Conservation (phyloP, 176 grass and related monocot genomes). For the Puya raimondii region DNA sequence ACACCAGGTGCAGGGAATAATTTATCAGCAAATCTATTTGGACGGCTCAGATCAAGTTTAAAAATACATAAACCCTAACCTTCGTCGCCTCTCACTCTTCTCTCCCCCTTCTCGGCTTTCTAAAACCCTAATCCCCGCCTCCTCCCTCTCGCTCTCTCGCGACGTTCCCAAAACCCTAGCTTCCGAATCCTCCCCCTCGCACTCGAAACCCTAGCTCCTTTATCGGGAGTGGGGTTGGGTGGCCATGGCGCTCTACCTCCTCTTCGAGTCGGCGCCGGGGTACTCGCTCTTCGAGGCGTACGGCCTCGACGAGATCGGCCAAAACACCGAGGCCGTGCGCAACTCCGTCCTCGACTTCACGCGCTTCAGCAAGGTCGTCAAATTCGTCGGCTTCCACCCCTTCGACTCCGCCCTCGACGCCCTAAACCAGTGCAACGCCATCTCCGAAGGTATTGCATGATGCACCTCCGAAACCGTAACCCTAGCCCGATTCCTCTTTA, state of each 20-base stretch:
- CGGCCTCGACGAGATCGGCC: slow-evolving; percentile 72
- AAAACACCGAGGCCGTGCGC: slow-evolving; percentile 68
- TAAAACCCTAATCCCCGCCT: slow-evolving; percentile 37
- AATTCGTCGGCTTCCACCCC: slow-evolving; percentile 71
- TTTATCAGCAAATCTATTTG: no score
- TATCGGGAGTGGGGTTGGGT: neutral
- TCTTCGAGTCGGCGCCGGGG: slow-evolving; percentile 73
- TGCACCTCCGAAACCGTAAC: neutral
- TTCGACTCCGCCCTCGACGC: slow-evolving; percentile 73
- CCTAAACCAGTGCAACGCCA: slow-evolving; percentile 81
- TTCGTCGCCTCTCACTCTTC: no score
- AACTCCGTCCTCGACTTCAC: slow-evolving; percentile 60
- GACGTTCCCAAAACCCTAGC: neutral
- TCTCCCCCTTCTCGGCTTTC: neutral
- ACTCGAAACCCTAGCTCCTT: no score
- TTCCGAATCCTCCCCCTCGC: neutral
- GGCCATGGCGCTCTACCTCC: slow-evolving; percentile 59
- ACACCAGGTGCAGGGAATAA: no score
- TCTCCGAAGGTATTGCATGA: slow-evolving; percentile 50
- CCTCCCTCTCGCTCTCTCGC: neutral
- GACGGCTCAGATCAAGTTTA: no score
- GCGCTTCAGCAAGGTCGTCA: slow-evolving; percentile 80
- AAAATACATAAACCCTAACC: no score
- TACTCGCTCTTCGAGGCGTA: slow-evolving; percentile 70
- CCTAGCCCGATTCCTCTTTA: neutral